Evolutionary conservation across 805 yeast genomes (phyloP), one percentile per base, ranked within the genome.

Genomic region (Yarrowia yakushimensis): DNA sequence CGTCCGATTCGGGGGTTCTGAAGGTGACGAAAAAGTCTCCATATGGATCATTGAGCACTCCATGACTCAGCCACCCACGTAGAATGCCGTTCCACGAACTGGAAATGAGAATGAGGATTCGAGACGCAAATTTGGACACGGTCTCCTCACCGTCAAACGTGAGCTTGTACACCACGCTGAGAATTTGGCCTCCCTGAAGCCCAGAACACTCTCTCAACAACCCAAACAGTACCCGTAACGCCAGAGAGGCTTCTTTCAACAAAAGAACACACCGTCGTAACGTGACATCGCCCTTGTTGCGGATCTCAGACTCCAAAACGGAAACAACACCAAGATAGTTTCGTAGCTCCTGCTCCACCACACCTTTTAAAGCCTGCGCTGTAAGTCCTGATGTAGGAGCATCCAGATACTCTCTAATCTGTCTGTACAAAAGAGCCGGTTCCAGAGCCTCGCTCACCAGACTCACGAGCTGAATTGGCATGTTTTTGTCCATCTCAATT

Each of bases 31-130:
- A 92, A 68, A 90, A 90, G 66, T 86, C 93, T 15, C 79, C 79
- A 63, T 74, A 75, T 1, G 76, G 78, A 62, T 82, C 84, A 2
- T 77, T 73, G 15, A 90, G 69, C 57, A 81, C 83, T 1, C 97
- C 97, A 43, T 79, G 73, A 0, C 82, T 71, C 1, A 90, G 70
- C 97, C 97, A 93, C 43, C 78, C 77, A 39, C 79, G 77, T 4
- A 88, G 67, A 30, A 84, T 77, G 39, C 81, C 83, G 62, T 79
- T 79, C 70, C 89, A 90, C 1, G 96, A 90, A 6, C 74, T 74
- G 0, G 81, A 72, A 3, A 83, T 77, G 30, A 77, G 77, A 3
- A 70, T 60, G 62, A 85, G 81, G 20, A 88, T 73, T 4, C 73
- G 67, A 0, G 57, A 46, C 0, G 90, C 76, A 13, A 84, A 68